A percentile compares a stretch with the other conserved stretches of the same genome.
phyloP scores from a whole-genome alignment of 306 rosid genomes.

The Potentilla sterilis region DNA sequence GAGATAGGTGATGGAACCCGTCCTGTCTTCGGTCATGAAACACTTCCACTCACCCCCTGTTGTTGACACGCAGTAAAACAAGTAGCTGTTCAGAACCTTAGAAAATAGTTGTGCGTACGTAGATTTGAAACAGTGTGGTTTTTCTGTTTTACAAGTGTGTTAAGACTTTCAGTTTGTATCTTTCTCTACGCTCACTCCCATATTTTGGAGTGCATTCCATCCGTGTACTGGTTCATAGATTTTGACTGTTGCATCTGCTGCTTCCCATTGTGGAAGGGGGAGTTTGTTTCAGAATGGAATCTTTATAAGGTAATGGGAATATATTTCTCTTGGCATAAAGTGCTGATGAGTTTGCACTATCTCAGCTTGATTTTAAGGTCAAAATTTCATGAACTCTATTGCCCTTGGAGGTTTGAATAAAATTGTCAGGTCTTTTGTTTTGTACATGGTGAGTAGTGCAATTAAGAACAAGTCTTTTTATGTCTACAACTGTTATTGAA shows the following conservation, averaged over 20 bases:
- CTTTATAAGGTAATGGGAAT: neutral
- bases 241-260: neutral
- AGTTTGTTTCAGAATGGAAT: neutral
- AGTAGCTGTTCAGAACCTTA: constrained; percentile 9
- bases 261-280: neutral
- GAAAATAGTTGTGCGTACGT: constrained; percentile 19
- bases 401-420: neutral
- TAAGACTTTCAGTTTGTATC: neutral
- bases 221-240: neutral
- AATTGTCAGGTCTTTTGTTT: neutral
- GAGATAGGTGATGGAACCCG: constrained; percentile 27
- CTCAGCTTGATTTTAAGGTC: neutral
- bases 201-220: neutral
- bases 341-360: neutral
- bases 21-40: constrained; percentile 29
- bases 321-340: neutral
- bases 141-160: neutral
- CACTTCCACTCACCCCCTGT: constrained; percentile 24
- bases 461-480: too few species aligned
- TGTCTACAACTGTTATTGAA: too few species aligned
- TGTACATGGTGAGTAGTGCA: too few species aligned
- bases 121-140: constrained; percentile 4
- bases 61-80: constrained; percentile 32
- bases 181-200: neutral
- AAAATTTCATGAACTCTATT: neutral